These are phyloP conservation scores for Candida quercuum DNA, from an alignment of 805 yeast species.

Conservation along the genomic window DNA sequence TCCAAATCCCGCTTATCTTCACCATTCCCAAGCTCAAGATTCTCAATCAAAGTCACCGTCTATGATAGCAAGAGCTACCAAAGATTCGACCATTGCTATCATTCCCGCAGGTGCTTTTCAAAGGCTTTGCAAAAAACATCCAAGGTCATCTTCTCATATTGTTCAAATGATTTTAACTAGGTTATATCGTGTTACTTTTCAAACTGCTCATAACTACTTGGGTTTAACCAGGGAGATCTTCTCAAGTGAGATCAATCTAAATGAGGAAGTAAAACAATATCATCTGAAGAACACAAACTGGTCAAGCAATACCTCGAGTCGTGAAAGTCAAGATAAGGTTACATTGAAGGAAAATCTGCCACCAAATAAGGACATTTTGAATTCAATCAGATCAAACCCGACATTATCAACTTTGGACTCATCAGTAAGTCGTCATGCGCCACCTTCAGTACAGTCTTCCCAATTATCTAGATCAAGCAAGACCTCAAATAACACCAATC, in stretches of 20 bases:
- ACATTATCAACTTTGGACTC: neutral
- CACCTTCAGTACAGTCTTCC: neutral
- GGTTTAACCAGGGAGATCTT: conserved; percentile 81
- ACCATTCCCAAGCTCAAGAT: too few species aligned
- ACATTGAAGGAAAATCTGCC: too few species aligned
- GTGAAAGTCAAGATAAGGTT: too few species aligned
- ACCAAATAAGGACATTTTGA: too few species aligned
- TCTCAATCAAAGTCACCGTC: too few species aligned
- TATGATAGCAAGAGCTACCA: conserved; percentile 69
- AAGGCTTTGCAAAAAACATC: conserved; percentile 66
- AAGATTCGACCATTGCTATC: conserved; percentile 80
- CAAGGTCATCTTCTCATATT: conserved; percentile 88
- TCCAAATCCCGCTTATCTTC: conserved; percentile 8
- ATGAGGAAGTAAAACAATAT: conserved; percentile 43
- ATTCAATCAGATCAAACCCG: too few species aligned
- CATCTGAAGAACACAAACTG: too few species aligned
- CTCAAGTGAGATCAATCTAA: conserved; percentile 66
- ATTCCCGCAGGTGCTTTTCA: conserved; percentile 83
- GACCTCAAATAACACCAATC: neutral
- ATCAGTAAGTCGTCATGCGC: neutral
- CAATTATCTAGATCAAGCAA: neutral
- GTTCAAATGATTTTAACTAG: conserved; percentile 88
- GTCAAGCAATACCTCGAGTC: too few species aligned
- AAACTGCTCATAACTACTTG: conserved; percentile 80
- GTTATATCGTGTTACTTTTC: conserved; percentile 84